Evolutionary conservation across 2,329 filamentous ascomycete species (phyloP).

Genomic region (Cryphonectria naterciae): DNA sequence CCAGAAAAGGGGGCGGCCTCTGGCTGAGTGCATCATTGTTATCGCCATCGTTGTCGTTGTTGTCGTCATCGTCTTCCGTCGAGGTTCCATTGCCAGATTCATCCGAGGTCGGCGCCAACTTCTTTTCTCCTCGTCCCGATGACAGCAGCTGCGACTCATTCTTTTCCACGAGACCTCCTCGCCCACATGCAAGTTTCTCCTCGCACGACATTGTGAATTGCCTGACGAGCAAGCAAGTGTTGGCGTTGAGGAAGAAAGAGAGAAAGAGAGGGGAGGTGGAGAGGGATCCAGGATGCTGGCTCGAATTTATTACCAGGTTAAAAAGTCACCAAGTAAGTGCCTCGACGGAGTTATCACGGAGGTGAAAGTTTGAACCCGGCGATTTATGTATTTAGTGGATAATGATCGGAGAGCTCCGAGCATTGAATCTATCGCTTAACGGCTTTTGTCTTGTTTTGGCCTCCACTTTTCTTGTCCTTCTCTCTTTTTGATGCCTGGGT

Average conservation of each 20-base stretch:
- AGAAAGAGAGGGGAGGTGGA: too few relatives aligned
- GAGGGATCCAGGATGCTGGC: background rate
- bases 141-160: background rate
- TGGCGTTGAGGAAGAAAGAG: background rate
- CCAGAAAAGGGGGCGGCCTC: background rate
- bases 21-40: background rate
- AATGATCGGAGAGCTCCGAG: too few relatives aligned
- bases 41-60: background rate
- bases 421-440: background rate
- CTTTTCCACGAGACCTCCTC: background rate
- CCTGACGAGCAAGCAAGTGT: background rate
- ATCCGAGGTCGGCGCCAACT: conserved; percentile 18
- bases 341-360: background rate
- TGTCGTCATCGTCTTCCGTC: background rate
- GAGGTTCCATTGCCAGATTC: conserved; percentile 12
- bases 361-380: background rate
- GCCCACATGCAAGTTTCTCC: background rate
- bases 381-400: background rate
- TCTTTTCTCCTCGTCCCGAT: background rate
- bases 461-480: background rate
- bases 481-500: background rate
- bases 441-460: background rate
- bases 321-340: background rate
- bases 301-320: background rate
- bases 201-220: background rate